Conservation (phyloP, 2,329 filamentous ascomycete genomes). For the Hypoxylon sp. region DNA sequence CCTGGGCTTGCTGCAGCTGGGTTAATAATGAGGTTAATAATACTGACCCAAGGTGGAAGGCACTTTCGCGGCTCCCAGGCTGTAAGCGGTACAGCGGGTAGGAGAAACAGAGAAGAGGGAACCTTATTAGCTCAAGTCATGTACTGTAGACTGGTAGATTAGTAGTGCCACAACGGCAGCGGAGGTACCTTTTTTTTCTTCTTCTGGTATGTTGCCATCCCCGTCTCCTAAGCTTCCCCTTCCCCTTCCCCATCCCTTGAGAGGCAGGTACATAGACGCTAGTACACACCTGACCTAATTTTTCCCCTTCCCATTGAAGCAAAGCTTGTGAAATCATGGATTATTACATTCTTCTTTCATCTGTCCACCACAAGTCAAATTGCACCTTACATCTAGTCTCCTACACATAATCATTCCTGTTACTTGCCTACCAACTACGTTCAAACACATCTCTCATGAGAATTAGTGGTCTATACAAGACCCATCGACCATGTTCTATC, state of each 20-base stretch:
- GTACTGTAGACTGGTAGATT: too few species aligned
- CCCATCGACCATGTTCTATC: background rate
- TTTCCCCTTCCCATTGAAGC: constrained; percentile 20
- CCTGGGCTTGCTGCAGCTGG: background rate
- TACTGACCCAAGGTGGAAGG: constrained; percentile 28
- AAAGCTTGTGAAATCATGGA: constrained; percentile 34
- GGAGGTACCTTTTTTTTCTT: constrained; percentile 22
- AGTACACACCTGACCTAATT: constrained; percentile 12
- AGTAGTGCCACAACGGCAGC: constrained; percentile 24
- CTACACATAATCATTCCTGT: background rate
- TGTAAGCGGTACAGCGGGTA: constrained; percentile 1
- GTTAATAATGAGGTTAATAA: constrained; percentile 12
- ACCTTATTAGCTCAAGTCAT: too few species aligned
- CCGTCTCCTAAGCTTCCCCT: too few species aligned
- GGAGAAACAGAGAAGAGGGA: too few species aligned
- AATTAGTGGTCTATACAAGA: constrained; percentile 1
- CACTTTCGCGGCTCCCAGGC: constrained; percentile 27
- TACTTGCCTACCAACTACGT: background rate
- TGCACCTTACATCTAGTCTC: constrained; percentile 24
- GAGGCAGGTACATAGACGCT: constrained; percentile 22
- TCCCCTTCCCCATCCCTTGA: constrained; percentile 22
- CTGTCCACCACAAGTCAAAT: constrained; percentile 19
- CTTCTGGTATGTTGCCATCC: too few species aligned
- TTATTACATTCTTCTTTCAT: constrained; percentile 7
- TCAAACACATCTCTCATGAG: too few species aligned